Evolutionary conservation across 306 rosid species (phyloP).

Genomic region (Dalbergia oliveri): DNA sequence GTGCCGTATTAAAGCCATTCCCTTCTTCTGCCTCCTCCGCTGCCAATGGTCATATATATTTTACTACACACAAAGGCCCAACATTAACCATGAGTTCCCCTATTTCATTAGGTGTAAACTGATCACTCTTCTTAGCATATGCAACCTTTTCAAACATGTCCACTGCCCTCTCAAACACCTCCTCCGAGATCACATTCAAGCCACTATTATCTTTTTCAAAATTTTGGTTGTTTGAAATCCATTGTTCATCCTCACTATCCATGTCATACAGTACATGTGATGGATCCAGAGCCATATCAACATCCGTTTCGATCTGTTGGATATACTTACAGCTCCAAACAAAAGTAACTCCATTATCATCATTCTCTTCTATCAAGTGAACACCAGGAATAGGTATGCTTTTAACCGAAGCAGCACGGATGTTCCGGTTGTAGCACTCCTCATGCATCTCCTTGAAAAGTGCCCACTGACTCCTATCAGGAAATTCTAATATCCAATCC

Average conservation of each 20-base stretch:
- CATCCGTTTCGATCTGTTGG: slow-evolving; percentile 80
- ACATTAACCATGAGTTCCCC: slow-evolving; percentile 66
- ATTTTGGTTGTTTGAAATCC: slow-evolving; percentile 59
- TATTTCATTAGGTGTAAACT: slow-evolving; percentile 78
- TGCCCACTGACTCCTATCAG: slow-evolving; percentile 91
- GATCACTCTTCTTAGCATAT: slow-evolving; percentile 65
- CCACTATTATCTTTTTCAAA: slow-evolving; percentile 53
- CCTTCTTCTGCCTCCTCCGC: slow-evolving; percentile 74
- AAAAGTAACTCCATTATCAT: slow-evolving; percentile 65
- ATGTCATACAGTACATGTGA: slow-evolving; percentile 81
- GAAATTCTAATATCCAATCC: slow-evolving; percentile 95
- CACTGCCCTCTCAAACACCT: slow-evolving; percentile 80
- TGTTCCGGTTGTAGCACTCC: slow-evolving; percentile 91
- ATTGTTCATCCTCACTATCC: slow-evolving; percentile 96
- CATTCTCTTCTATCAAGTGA: slow-evolving; percentile 71
- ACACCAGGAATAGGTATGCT: slow-evolving; percentile 99
- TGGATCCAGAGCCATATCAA: slow-evolving; percentile 91
- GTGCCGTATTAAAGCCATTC: slow-evolving; percentile 90
- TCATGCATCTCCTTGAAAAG: slow-evolving; percentile 97
- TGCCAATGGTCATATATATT: slow-evolving; percentile 80
- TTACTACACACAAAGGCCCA: slow-evolving; percentile 58
- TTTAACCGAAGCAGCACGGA: slow-evolving; percentile 89
- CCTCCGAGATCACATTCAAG: slow-evolving; percentile 58
- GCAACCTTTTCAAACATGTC: slow-evolving; percentile 95
- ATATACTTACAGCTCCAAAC: slow-evolving; percentile 75